phyloP scores from a whole-genome alignment of 1,139 yeast genomes.

The Taphrina pruni region DNA sequence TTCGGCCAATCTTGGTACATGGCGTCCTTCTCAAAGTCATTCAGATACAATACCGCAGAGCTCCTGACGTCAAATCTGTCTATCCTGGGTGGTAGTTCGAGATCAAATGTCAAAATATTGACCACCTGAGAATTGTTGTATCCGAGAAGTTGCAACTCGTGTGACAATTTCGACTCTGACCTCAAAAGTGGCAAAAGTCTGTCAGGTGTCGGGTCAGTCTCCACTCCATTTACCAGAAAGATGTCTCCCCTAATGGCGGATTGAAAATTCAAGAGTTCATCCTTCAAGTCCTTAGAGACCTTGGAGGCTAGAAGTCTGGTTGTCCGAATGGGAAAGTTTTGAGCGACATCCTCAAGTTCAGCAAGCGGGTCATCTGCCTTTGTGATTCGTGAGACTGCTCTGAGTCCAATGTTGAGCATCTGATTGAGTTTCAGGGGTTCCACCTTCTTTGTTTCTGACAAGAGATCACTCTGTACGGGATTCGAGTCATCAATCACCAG shows the following conservation, averaged over 20 bases:
- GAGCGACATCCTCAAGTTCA: conserved; percentile 50
- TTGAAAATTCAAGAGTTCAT: conserved; percentile 47
- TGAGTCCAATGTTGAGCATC: conserved; percentile 50
- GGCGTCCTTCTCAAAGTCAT: conserved; percentile 71
- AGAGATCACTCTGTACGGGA: conserved; percentile 21
- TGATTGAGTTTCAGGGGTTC: conserved; percentile 47
- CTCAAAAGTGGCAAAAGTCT: conserved; percentile 50
- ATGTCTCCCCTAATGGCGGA: conserved; percentile 50
- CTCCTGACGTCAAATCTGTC: conserved; percentile 57
- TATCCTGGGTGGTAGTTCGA: conserved; percentile 46
- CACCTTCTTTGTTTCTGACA: conserved; percentile 15
- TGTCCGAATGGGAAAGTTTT: conserved; percentile 52
- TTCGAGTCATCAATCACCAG: conserved; percentile 67
- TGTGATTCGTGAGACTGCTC: conserved; percentile 51
- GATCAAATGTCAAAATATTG: conserved; percentile 45
- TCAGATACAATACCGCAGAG: conserved; percentile 63
- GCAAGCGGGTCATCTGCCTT: conserved; percentile 49
- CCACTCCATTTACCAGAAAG: conserved; percentile 53
- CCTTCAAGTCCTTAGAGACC: conserved; percentile 45
- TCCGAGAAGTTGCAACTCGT: conserved; percentile 46
- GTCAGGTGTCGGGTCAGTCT: conserved; percentile 44
- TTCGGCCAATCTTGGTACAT: conserved; percentile 59
- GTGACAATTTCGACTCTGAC: conserved; percentile 49
- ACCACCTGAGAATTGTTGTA: conserved; percentile 45
- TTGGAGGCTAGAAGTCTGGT: conserved; percentile 46